These are phyloP conservation scores for Cardamine chenopodiifolia DNA, from an alignment of 345 rosid genomes.

Conservation along the genomic window DNA sequence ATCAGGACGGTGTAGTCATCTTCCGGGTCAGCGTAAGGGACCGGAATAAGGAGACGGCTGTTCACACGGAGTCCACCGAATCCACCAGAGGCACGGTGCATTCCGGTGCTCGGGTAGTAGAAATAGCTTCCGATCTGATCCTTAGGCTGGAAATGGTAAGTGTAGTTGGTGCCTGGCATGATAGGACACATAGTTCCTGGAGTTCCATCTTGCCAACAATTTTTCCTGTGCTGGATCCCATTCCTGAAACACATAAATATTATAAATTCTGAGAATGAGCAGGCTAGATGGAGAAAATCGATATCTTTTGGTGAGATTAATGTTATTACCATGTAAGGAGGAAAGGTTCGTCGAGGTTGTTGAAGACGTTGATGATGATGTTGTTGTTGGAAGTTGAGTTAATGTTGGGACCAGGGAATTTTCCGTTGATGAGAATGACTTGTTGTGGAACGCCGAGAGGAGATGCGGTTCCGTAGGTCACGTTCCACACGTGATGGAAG, in stretches of 20 bases:
- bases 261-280: not conserved
- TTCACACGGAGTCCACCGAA: constrained; percentile 72
- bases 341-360: constrained; percentile 77
- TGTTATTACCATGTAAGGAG: constrained; percentile 61
- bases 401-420: constrained; percentile 80
- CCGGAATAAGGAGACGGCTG: constrained; percentile 70
- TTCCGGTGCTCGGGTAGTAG: constrained; percentile 56
- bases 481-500: constrained; percentile 69
- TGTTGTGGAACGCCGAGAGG: constrained; percentile 79
- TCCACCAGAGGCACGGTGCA: constrained; percentile 65
- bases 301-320: not conserved
- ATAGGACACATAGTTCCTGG: constrained; percentile 79
- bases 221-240: constrained; percentile 84
- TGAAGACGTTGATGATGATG: constrained; percentile 68
- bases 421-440: constrained; percentile 71
- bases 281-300: not conserved
- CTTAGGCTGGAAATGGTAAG: constrained; percentile 85
- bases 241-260: constrained; percentile 43
- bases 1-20: constrained; percentile 70
- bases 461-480: constrained; percentile 72
- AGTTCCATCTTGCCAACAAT: constrained; percentile 81
- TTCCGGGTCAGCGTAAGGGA: constrained; percentile 65
- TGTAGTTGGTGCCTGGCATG: constrained; percentile 65
- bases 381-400: constrained; percentile 85
- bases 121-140: constrained; percentile 86